These are phyloP conservation scores for Huntiella omanensis DNA, from an alignment of 2,329 filamentous ascomycete species.

Conservation along the genomic window DNA sequence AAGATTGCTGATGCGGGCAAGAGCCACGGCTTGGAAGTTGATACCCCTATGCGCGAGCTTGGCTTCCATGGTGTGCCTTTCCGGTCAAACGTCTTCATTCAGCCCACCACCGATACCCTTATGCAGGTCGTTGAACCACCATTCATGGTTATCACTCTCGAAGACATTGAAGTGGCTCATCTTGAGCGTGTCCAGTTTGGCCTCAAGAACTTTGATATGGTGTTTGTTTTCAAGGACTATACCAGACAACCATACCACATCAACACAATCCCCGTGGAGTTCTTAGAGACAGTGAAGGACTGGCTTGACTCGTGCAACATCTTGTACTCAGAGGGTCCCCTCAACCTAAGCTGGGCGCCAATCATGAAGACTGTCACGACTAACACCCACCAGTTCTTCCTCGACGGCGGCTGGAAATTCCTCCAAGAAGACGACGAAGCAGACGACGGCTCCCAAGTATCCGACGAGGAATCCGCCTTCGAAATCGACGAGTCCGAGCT, in stretches of 20 bases:
- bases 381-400: slow-evolving; percentile 89
- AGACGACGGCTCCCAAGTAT: slow-evolving; percentile 56
- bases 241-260: slow-evolving; percentile 76
- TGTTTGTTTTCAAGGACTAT: slow-evolving; percentile 97
- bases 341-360: slow-evolving; percentile 96
- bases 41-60: slow-evolving; percentile 91
- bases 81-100: slow-evolving; percentile 85
- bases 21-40: slow-evolving; percentile 76
- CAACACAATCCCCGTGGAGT: slow-evolving; percentile 95
- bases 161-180: slow-evolving; percentile 91
- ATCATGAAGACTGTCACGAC: slow-evolving; percentile 98
- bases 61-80: slow-evolving; percentile 94
- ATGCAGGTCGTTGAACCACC: slow-evolving; percentile 95
- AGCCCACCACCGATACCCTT: slow-evolving; percentile 89
- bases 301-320: slow-evolving; percentile 95
- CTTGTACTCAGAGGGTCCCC: slow-evolving; percentile 77
- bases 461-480: slow-evolving; percentile 70
- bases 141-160: slow-evolving; percentile 86
- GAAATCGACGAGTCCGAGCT: slow-evolving; percentile 78
- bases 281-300: slow-evolving; percentile 86
- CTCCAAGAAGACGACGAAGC: slow-evolving; percentile 73
- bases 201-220: slow-evolving; percentile 96
- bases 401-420: slow-evolving; percentile 90
- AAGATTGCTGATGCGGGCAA: slow-evolving; percentile 94
- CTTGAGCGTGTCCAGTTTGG: slow-evolving; percentile 92